phyloP scores from a whole-genome alignment of 352 stramenopile genomes.

The Phytophthora foliorum region DNA sequence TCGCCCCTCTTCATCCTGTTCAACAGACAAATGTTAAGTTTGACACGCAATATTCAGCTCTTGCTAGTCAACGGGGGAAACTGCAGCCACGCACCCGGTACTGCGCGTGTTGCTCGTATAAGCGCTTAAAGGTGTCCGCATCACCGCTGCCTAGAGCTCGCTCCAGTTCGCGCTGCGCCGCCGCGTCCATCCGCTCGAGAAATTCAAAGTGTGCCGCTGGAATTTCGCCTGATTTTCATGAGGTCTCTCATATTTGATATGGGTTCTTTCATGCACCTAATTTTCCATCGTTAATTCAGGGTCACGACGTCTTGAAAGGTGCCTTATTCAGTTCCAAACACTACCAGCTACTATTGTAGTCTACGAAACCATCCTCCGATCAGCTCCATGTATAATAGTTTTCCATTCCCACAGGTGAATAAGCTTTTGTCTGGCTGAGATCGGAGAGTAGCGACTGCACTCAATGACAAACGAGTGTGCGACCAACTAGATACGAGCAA shows the following conservation, averaged over 20 bases:
- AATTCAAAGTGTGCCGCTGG: conserved; percentile 8
- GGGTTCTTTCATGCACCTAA: no score
- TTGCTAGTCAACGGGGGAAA: neutral
- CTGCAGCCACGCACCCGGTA: conserved; percentile 31
- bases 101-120: conserved; percentile 33
- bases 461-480: neutral
- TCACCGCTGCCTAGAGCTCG: conserved; percentile 27
- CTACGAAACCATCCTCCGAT: neutral
- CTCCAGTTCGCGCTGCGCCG: conserved; percentile 25
- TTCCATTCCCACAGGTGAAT: neutral
- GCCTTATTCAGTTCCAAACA: no score
- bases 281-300: no score
- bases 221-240: conserved; percentile 32
- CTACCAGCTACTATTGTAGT: no score
- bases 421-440: conserved; percentile 1
- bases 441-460: neutral
- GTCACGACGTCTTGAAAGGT: no score
- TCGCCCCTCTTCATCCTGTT: conserved; percentile 35
- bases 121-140: conserved; percentile 25
- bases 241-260: conserved; percentile 13
- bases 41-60: neutral
- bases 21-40: conserved; percentile 9
- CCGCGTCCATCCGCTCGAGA: conserved; percentile 19
- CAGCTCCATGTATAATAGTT: no score
- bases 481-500: neutral